These are phyloP conservation scores for Ceratocystis cubensis DNA, from an alignment of 2,329 filamentous ascomycete genomes.

Conservation along the genomic window DNA sequence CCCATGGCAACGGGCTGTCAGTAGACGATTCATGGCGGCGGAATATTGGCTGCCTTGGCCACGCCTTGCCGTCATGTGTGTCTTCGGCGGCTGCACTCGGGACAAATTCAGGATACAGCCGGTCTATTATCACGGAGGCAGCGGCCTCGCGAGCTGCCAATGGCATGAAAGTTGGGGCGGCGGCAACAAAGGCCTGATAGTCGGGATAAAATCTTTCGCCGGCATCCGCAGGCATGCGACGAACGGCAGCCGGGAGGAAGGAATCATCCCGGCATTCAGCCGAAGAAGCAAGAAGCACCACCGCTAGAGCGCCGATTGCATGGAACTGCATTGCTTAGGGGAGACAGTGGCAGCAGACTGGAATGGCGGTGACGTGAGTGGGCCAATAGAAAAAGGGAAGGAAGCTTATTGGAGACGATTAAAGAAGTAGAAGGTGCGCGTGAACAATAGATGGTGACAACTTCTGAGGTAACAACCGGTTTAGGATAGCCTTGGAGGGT, in stretches of 20 bases:
- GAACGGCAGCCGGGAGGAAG: conserved; percentile 46
- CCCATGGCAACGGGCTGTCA: conserved; percentile 21
- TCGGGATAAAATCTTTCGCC: conserved; percentile 63
- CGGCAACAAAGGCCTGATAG: conserved; percentile 42
- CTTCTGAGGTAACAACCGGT: no score
- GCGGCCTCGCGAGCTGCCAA: conserved; percentile 27
- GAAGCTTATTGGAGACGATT: neutral
- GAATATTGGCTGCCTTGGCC: conserved; percentile 13
- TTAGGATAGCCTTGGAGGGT: no score
- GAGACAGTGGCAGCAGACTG: neutral
- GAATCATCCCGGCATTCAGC: conserved; percentile 27
- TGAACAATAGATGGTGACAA: neutral
- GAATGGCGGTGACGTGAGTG: conserved; percentile 2
- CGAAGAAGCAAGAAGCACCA: neutral
- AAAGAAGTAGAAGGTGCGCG: neutral
- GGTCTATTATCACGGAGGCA: conserved; percentile 26
- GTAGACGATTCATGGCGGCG: neutral
- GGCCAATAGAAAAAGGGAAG: neutral
- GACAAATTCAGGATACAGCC: conserved; percentile 19
- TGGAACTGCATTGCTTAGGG: conserved; percentile 29
- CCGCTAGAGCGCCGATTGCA: conserved; percentile 13
- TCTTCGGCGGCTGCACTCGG: conserved; percentile 33
- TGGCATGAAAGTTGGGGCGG: conserved; percentile 23
- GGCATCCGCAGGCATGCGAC: conserved; percentile 58
- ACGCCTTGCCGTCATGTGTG: conserved; percentile 38